Evolutionary conservation across 176 grass and related monocot species (phyloP).

Genomic region (Paspalum notatum): DNA sequence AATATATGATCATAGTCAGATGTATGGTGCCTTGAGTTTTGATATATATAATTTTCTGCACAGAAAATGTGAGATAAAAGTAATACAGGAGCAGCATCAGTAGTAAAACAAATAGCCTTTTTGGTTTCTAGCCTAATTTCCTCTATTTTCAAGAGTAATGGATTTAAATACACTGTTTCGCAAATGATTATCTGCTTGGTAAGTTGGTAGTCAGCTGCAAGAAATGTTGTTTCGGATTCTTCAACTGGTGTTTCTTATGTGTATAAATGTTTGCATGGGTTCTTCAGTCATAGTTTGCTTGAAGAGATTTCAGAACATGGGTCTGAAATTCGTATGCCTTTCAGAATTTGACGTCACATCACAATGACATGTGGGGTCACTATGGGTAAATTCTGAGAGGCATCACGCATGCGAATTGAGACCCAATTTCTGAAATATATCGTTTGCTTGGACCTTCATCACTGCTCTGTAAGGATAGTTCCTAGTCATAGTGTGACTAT

Average conservation of each 20-base stretch:
- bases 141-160: not conserved
- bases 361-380: too few relatives aligned
- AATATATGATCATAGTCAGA: not conserved
- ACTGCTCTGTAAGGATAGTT: not conserved
- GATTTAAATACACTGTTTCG: not conserved
- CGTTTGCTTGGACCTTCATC: slow-evolving; percentile 4
- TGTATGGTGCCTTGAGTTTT: not conserved
- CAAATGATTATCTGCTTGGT: not conserved
- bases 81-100: not conserved
- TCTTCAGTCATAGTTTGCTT: not conserved
- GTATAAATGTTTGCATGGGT: slow-evolving; percentile 13
- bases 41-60: not conserved
- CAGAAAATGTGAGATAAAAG: slow-evolving; percentile 2
- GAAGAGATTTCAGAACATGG: too few relatives aligned
- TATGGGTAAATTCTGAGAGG: too few relatives aligned
- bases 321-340: too few relatives aligned
- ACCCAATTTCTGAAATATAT: too few relatives aligned
- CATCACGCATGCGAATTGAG: too few relatives aligned
- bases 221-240: not conserved
- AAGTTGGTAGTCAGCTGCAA: not conserved
- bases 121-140: not conserved
- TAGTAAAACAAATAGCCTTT: not conserved
- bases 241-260: not conserved
- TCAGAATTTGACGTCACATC: too few relatives aligned
- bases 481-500: not conserved